Conservation (phyloP, 495 filamentous ascomycete genomes). For the Penicillium mononematosum region DNA sequence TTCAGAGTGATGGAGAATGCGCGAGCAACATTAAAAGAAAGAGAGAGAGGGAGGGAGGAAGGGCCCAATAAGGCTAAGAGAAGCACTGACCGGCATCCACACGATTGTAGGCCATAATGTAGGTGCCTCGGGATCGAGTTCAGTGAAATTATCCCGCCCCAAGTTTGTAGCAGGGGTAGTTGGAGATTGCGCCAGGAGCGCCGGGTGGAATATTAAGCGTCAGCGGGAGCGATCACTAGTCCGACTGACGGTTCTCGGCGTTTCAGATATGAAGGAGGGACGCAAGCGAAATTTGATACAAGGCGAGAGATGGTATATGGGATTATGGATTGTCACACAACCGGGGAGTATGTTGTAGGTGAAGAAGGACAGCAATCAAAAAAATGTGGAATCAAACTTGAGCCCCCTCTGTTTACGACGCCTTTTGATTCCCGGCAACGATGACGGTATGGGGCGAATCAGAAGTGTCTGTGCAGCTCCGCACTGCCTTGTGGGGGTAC, state of each 20-base stretch:
- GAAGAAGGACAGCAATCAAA: slow-evolving; percentile 7
- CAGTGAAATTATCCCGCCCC: slow-evolving; percentile 27
- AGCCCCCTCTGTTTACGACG: slow-evolving; percentile 27
- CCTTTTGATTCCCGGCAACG: slow-evolving; percentile 22
- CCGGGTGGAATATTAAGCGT: slow-evolving; percentile 29
- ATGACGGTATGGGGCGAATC: slow-evolving; percentile 28
- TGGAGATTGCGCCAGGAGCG: slow-evolving; percentile 40
- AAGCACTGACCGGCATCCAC: slow-evolving; percentile 63
- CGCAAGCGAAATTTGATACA: slow-evolving; percentile 16
- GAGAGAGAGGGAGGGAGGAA: slow-evolving; percentile 11
- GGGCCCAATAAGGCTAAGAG: slow-evolving; percentile 16
- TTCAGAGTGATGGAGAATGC: slow-evolving; percentile 18
- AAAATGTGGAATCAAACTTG: slow-evolving; percentile 3
- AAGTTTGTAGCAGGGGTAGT: slow-evolving; percentile 21
- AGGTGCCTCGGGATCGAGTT: slow-evolving; percentile 23
- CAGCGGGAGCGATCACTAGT: slow-evolving; percentile 19
- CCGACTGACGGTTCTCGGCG: slow-evolving; percentile 30
- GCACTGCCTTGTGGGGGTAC: slow-evolving; percentile 17
- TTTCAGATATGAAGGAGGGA: slow-evolving; percentile 27
- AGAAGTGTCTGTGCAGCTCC: slow-evolving; percentile 20
- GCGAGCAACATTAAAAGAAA: slow-evolving; percentile 19
- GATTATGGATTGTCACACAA: slow-evolving; percentile 9
- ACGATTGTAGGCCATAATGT: slow-evolving; percentile 63
- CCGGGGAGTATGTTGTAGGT: not conserved
- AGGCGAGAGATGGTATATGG: not conserved